phyloP scores from a whole-genome alignment of 768 basidiomycete genomes.

The Russula sp. region DNA sequence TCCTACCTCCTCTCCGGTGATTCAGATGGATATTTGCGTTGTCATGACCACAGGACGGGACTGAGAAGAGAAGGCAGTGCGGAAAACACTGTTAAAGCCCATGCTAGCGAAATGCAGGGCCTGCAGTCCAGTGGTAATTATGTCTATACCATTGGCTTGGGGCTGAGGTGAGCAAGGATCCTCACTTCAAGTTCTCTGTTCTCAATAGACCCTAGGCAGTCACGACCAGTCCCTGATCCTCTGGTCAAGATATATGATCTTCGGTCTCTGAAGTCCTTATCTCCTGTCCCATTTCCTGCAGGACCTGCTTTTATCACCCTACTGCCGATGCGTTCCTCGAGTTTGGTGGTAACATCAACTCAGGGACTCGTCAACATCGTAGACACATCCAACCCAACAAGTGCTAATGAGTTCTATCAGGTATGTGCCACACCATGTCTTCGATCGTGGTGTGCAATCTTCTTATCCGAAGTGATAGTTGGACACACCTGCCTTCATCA shows the following conservation, averaged over 20 bases:
- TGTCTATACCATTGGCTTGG: conserved; percentile 82
- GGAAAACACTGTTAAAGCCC: conserved; percentile 63
- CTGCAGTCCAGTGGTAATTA: conserved; percentile 73
- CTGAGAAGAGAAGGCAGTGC: conserved; percentile 39
- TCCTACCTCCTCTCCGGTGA: conserved; percentile 60
- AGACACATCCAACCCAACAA: conserved; percentile 66
- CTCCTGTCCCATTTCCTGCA: conserved; percentile 81
- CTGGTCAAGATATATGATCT: conserved; percentile 90
- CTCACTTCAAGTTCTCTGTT: not conserved
- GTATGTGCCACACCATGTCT: conserved; percentile 33
- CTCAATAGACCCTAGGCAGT: conserved; percentile 48
- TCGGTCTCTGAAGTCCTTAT: conserved; percentile 71
- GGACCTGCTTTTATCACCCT: conserved; percentile 82
- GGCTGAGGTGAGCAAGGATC: conserved; percentile 53
- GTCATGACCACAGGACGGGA: conserved; percentile 63
- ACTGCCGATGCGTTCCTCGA: conserved; percentile 69
- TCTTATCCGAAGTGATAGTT: conserved; percentile 36
- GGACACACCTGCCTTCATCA: conserved; percentile 68
- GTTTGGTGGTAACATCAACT: conserved; percentile 65
- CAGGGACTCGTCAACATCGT: conserved; percentile 82
- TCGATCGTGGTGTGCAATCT: not conserved
- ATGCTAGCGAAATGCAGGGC: conserved; percentile 75
- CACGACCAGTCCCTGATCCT: conserved; percentile 82
- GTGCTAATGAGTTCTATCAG: conserved; percentile 72
- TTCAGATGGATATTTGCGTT: conserved; percentile 64